Base-by-base conservation (phyloP, 768 basidiomycete species). In the Lactarius vividus region DNA sequence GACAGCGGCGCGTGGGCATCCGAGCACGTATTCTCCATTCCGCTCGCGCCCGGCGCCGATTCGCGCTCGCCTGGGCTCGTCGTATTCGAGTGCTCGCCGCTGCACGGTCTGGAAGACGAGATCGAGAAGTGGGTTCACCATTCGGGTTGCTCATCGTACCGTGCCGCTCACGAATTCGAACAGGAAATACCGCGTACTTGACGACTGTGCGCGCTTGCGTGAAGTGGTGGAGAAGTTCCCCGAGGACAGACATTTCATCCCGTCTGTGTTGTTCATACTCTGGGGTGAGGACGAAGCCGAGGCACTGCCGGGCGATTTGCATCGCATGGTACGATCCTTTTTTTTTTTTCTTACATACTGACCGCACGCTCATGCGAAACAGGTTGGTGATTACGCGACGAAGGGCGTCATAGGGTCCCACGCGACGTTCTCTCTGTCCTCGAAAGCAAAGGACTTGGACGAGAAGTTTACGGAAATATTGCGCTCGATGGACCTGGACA, bases 71-170 rank as follows among this genome's bases (percentile, higher is more conserved):
- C 91, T 23, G 90, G 89, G 0, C 65, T 91, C 28, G 81, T 92
- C 64, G 75, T 91, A n/a, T 89, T 93, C 62, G 91, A 93, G 72
- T 84, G 86, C 57, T 88, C 88, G 1, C 87, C 91, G 0, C 62
- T 88, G 53, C 84, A 83, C 54, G 85, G 80, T n/a, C 75, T 86
- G 1, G 69, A 77, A 29, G 89, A 92, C 72, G 84, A 88, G 16
- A 74, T 91, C 39, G 89, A 88, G 76, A 85, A 81, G 90, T 91
- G 61, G 35, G 79, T 13, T 1, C 35, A 37, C 1, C 11, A 1
- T 11, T 37, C 35, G 11, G 35, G 35, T 13, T 4, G 33, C 33
- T 11, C 0, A 13, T 37, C 11, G 35, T 13, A 37, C 35, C 2
- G 9, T 26, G 5, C 20, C 35, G 5, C 35, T 31, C 52, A 44